Evolutionary conservation across 331 rosid species (phyloP), one percentile per base, ranked within the genome.

Genomic region (Acacia pycnantha): DNA sequence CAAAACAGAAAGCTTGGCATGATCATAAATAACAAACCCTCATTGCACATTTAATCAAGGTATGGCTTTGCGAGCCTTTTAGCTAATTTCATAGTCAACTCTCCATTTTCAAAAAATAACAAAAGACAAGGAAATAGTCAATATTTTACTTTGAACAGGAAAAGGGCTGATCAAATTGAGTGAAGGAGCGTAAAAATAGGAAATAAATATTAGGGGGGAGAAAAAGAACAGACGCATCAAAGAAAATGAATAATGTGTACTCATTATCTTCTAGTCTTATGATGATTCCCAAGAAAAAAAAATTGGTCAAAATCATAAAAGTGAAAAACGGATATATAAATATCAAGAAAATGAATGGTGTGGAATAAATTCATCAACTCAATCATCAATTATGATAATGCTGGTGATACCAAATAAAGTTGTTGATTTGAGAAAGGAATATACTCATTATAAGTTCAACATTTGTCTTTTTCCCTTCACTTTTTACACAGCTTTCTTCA

Each of bases 401-500:
- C 2, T 9, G 31, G 15, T 22, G 14, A 27, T 58, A 58, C 65
- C 65, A 58, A 58, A 5, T 9, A 22, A 58, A 21, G 10, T 14
- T n/a, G 29, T n/a, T 21, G 27, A 19, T 7, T 15, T 8, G 62
- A 56, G 27, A 40, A 62, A 31, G 41, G 79, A 72, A 72, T 80
- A 81, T 81, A 15, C 74, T 11, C 22, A 40, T 26, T 0, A 19
- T 51, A 12, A 6, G 27, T 16, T 53, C 70, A 77, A 71, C 56
- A 16, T 43, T 61, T 12, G 18, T 54, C 71, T 10, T 16, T 77
- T 59, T 40, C 14, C 70, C 27, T 16, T 47, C 31, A 44, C 50
- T 61, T 37, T 70, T 65, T 62, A 54, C 82, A 70, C 83, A 72
- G 24, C 76, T 81, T 81, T 81, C 12, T 27, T 2, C 31, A 18